Evolutionary conservation across 2,329 filamentous ascomycete genomes (phyloP).

Genomic region (Cryphonectria nitschkei): DNA sequence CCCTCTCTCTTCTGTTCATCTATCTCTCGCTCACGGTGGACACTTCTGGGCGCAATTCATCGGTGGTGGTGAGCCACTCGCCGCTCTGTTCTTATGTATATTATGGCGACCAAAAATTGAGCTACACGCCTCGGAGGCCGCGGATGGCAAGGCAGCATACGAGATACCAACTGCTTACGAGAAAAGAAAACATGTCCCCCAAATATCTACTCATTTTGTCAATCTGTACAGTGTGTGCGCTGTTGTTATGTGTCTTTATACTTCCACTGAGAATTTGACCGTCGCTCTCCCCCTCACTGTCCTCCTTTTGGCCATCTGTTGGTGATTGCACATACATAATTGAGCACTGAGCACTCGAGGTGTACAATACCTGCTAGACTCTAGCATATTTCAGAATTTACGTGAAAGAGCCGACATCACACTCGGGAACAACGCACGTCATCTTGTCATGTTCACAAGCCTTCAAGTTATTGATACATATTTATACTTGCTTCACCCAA

Average conservation of each 20-base stretch:
- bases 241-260: background rate
- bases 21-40: conserved; percentile 4
- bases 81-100: conserved; percentile 26
- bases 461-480: background rate
- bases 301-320: background rate
- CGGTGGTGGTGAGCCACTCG: conserved; percentile 1
- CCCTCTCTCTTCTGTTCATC: background rate
- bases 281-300: too few species aligned
- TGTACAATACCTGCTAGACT: too few species aligned
- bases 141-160: background rate
- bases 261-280: background rate
- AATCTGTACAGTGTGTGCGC: background rate
- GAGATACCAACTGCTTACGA: background rate
- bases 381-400: too few species aligned
- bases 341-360: too few species aligned
- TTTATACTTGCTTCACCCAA: background rate
- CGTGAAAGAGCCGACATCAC: too few species aligned
- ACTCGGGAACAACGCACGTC: too few species aligned
- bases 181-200: background rate
- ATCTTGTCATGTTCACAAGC: too few species aligned
- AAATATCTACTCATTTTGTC: background rate
- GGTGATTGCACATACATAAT: background rate
- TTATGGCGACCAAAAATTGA: conserved; percentile 11
- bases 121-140: background rate
- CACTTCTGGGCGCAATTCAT: conserved; percentile 8